Base-by-base conservation (phyloP, 2,329 filamentous ascomycete species). In the Talaromyces marneffei region DNA sequence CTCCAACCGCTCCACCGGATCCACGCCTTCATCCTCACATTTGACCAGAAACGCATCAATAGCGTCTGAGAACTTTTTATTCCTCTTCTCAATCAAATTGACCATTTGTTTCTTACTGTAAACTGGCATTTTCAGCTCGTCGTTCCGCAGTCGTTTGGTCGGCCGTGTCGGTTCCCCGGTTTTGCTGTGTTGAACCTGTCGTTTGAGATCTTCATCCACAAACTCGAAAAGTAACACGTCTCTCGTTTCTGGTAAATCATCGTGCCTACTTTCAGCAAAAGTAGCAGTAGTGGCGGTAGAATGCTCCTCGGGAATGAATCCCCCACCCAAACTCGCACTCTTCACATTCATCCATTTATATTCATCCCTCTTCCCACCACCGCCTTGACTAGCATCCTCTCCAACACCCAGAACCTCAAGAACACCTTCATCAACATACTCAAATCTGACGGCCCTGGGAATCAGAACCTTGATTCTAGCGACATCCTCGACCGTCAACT, bases 71-170 rank as follows among this genome's bases (percentile, higher is more conserved):
- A 97, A 97, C 71, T 92, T 94, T 58, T 79, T 79, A 69, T 97
- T 97, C 53, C 94, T 83, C 77, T 93, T 94, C 75, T 93, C 91
- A 67, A 99, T 97, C 66, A 97, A 74, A 57, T 82, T 84, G 71
- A 89, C 87, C 89, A 97, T 91, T 75, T 96, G 91, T 74, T 92
- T 92, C 75, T 96, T 92, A 65, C 91, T 91, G 77, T 87, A 97
- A 8, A 96, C 90, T 0, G 93, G 94, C 86, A 97, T 91, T 74
- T 90, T 95, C 66, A 97, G 72, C 63, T 91, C 86, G 69, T 96
- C 92, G 20, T 92, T 84, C 62, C 85, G 83, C 65, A 92, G 79
- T 69, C 85, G 90, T 61, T 86, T 83, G 12, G 81, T 85, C 0
- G 88, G 83, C 59, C 87, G 88, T 0, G 82, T 85, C 0, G 87